A percentile compares a stretch with the other conserved stretches of the same genome.
phyloP scores from a whole-genome alignment of 2,329 filamentous ascomycete genomes.

The Zasmidium citrigriseum region DNA sequence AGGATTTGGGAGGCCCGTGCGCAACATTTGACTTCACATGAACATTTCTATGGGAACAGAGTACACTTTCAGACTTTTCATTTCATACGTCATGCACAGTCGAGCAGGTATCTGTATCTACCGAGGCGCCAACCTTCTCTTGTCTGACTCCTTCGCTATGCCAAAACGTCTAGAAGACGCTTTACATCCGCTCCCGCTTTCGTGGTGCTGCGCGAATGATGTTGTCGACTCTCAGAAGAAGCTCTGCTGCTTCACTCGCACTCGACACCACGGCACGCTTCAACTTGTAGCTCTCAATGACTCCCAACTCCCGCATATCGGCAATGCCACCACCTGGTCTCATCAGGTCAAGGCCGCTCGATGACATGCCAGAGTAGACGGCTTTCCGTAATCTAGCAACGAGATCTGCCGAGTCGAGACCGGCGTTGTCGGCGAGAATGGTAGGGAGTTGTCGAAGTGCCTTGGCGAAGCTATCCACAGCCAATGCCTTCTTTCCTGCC shows the following conservation, averaged over 20 bases:
- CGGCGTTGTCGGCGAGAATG: slow-evolving; percentile 95
- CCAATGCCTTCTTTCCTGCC: slow-evolving; percentile 94
- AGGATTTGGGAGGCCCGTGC: background rate
- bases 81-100: background rate
- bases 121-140: background rate
- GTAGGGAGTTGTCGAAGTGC: slow-evolving; percentile 92
- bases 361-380: slow-evolving; percentile 92
- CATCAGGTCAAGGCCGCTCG: slow-evolving; percentile 84
- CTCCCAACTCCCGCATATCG: slow-evolving; percentile 93
- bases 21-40: background rate
- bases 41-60: background rate
- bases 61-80: background rate
- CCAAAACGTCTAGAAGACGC: background rate
- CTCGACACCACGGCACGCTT: slow-evolving; percentile 98
- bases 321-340: slow-evolving; percentile 88
- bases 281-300: slow-evolving; percentile 97
- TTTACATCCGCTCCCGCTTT: slow-evolving; percentile 73
- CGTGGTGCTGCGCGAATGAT: slow-evolving; percentile 94
- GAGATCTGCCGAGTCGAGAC: slow-evolving; percentile 91
- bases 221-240: slow-evolving; percentile 92
- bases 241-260: slow-evolving; percentile 93
- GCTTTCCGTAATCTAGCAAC: slow-evolving; percentile 89
- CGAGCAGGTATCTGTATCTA: background rate
- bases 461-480: slow-evolving; percentile 84
- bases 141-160: slow-evolving; percentile 6